A percentile compares a stretch with the other conserved stretches of the same genome.
phyloP scores from a whole-genome alignment of 2,329 filamentous ascomycete species.

The Colletotrichum sp. region DNA sequence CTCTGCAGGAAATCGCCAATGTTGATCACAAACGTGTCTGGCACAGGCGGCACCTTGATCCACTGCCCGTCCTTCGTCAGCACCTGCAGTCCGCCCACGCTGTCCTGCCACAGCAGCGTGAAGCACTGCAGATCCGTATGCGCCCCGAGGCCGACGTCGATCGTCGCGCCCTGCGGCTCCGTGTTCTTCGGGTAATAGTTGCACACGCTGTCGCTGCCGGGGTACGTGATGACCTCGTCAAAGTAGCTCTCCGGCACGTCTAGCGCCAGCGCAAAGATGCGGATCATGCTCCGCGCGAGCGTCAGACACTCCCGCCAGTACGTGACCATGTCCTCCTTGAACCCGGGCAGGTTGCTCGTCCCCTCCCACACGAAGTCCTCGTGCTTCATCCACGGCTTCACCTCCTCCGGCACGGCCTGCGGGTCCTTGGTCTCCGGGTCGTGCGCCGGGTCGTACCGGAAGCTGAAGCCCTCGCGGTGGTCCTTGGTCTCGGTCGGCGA shows the following conservation, averaged over 20 bases:
- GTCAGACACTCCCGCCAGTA: slow-evolving; percentile 24
- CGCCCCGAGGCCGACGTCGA: slow-evolving; percentile 47
- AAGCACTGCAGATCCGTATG: slow-evolving; percentile 52
- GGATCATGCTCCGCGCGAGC: slow-evolving; percentile 27
- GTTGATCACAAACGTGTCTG: slow-evolving; percentile 28
- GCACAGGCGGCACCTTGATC: slow-evolving; percentile 26
- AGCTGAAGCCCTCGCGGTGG: slow-evolving; percentile 28
- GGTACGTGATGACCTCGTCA: slow-evolving; percentile 21
- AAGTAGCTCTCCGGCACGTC: slow-evolving; percentile 24
- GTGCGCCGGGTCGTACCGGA: slow-evolving; percentile 43
- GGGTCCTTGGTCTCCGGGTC: slow-evolving; percentile 43
- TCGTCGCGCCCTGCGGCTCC: slow-evolving; percentile 25
- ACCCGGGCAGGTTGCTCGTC: slow-evolving; percentile 17
- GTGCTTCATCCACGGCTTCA: slow-evolving; percentile 21
- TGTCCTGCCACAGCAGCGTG: slow-evolving; percentile 54
- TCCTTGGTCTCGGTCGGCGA: slow-evolving; percentile 34
- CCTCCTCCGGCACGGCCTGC: slow-evolving; percentile 9
- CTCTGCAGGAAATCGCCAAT: slow-evolving; percentile 29
- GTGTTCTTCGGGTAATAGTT: slow-evolving; percentile 48
- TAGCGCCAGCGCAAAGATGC: slow-evolving; percentile 25
- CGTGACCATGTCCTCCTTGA: slow-evolving; percentile 17
- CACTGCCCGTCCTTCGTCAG: slow-evolving; percentile 44
- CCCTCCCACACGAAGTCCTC: slow-evolving; percentile 24
- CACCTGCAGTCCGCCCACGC: slow-evolving; percentile 45
- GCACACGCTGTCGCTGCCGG: slow-evolving; percentile 33